Evolutionary conservation across 352 stramenopile species (phyloP).

Genomic region (Globisporangium radiosum): DNA sequence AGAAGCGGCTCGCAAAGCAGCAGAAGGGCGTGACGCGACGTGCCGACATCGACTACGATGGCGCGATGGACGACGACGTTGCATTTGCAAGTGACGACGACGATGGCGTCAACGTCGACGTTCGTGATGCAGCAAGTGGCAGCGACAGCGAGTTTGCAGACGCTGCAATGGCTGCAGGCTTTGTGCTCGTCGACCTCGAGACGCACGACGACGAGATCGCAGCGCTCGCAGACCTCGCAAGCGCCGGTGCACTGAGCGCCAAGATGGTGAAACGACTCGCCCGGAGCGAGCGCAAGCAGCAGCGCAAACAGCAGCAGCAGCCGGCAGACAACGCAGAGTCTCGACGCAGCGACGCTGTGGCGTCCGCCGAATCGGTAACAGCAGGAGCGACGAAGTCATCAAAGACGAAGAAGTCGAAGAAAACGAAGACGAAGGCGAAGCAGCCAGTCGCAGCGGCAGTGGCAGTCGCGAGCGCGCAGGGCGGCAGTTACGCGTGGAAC

Average conservation of each 20-base stretch:
- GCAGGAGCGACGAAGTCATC: too few relatives aligned
- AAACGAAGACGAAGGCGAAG: too few relatives aligned
- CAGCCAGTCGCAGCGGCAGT: too few relatives aligned
- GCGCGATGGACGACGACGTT: constrained; percentile 23
- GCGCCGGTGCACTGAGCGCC: constrained; percentile 1
- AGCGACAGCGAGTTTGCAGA: constrained; percentile 11
- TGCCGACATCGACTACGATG: constrained; percentile 24
- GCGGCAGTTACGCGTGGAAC: background rate
- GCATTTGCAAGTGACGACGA: constrained; percentile 16
- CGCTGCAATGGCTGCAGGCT: constrained; percentile 16
- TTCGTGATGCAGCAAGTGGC: background rate
- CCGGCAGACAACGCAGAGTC: too few relatives aligned
- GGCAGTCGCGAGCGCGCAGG: too few relatives aligned
- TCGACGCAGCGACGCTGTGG: too few relatives aligned
- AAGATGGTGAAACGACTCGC: background rate
- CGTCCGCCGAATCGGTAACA: too few relatives aligned
- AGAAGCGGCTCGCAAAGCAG: constrained; percentile 15
- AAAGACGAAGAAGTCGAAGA: too few relatives aligned
- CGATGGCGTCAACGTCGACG: background rate
- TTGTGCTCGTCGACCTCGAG: constrained; percentile 35
- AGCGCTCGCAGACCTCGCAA: constrained; percentile 23
- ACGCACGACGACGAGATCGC: constrained; percentile 35
- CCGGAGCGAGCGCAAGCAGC: background rate
- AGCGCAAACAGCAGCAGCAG: background rate
- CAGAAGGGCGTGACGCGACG: constrained; percentile 24